Base-by-base conservation (phyloP, 1,139 yeast species). In the Sugiyamaella novakii region DNA sequence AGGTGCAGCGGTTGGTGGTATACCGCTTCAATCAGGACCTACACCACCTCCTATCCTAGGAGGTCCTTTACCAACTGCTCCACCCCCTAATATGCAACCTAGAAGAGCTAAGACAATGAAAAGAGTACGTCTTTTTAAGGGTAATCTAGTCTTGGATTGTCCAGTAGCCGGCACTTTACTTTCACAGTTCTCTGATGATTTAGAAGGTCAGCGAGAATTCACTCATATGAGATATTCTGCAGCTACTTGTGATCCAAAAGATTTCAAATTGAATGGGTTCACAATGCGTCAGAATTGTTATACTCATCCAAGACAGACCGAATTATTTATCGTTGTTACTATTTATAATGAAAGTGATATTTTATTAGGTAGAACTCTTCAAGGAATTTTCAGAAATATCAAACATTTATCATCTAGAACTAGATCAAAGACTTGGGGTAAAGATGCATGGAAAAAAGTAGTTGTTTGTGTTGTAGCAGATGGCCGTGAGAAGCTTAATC, bases 341-440 rank as follows among this genome's bases (percentile, higher is more conserved):
- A 83, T 87, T 81, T 86, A 83, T 70, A 87, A 86, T 63, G 95
- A 86, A 69, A 83, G 83, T 61, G 95, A 87, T 56, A 70, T 84
- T 17, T 71, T 83, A 39, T 71, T 86, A 50, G 92, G 84, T 1
- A 71, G 87, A 52, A 85, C 95, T 1, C 73, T 86, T 55, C 83
- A 82, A 62, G 95, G 94, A 46, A 82, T 86, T 6, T 84, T 86
- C 67, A 81, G 83, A 51, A 86, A 87, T 63, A 81, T 86, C 55
- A 72, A 77, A 53, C 80, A 86, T 63, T 72, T 86, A 52, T 73
- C 79, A 51, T 74, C 79, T 35, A 68, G 83, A 47, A 71, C 77
- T 36, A 71, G 80, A 27, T 81, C 85, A 38, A 76, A 82, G 3
- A 75, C 77, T 1, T 86, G 95, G 95, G 95, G 94, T 22, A 79